Evolutionary conservation across 1,284 basidiomycete genomes (phyloP).

Genomic region (Trichosporon ovoides): DNA sequence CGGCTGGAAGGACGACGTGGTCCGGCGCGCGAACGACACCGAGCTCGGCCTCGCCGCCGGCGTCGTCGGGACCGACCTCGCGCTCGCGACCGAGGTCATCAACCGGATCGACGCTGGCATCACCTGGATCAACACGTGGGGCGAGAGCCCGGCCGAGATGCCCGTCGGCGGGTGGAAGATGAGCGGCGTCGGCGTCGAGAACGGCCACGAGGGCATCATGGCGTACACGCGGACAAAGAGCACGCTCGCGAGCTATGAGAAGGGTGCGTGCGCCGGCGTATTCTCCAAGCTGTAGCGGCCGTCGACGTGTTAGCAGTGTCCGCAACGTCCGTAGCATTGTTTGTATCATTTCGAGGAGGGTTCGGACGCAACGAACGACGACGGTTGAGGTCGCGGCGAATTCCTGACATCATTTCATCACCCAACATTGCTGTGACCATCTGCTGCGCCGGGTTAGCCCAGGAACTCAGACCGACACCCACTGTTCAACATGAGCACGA

Average conservation of each 20-base stretch:
- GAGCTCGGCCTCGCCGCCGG: slow-evolving; percentile 82
- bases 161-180: slow-evolving; percentile 24
- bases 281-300: slow-evolving; percentile 19
- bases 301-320: too few species aligned
- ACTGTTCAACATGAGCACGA: too few species aligned
- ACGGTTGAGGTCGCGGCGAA: too few species aligned
- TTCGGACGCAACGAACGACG: too few species aligned
- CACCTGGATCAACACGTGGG: slow-evolving; percentile 32
- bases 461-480: too few species aligned
- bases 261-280: slow-evolving; percentile 16
- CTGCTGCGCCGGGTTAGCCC: too few species aligned
- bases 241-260: slow-evolving; percentile 13
- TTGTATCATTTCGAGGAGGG: too few species aligned
- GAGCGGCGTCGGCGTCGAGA: slow-evolving; percentile 20
- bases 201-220: slow-evolving; percentile 21
- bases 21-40: slow-evolving; percentile 74
- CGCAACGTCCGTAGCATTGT: too few species aligned
- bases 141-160: slow-evolving; percentile 23
- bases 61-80: slow-evolving; percentile 75
- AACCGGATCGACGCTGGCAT: slow-evolving; percentile 80
- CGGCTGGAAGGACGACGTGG: slow-evolving; percentile 30
- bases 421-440: too few species aligned
- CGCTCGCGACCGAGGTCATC: slow-evolving; percentile 77
- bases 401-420: too few species aligned
- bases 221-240: slow-evolving; percentile 20